These are phyloP conservation scores for Aspergillaceae sp. DNA, from an alignment of 2,329 filamentous ascomycete genomes.

Conservation along the genomic window DNA sequence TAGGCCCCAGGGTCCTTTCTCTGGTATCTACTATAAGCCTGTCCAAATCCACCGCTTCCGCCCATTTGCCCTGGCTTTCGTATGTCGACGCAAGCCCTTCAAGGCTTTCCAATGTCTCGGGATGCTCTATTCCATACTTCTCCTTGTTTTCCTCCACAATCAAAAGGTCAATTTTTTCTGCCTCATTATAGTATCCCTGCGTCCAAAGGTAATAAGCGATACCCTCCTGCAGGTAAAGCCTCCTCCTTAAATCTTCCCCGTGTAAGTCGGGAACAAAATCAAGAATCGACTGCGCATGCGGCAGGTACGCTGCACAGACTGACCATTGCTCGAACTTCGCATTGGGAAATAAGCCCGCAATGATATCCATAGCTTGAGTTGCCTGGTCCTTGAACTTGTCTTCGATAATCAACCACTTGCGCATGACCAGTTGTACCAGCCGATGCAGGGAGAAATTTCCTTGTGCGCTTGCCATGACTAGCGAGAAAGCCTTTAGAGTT, in stretches of 20 bases:
- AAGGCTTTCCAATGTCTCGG: conserved; percentile 9
- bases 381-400: conserved; percentile 3
- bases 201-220: conserved; percentile 8
- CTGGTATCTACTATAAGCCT: background rate
- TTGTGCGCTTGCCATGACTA: conserved; percentile 3
- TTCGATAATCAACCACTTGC: conserved; percentile 8
- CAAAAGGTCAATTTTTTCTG: conserved; percentile 3
- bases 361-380: conserved; percentile 5
- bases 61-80: conserved; percentile 4
- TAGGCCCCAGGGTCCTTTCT: conserved; percentile 4
- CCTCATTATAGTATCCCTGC: conserved; percentile 5
- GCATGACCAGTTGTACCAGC: conserved; percentile 6
- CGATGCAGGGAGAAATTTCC: conserved; percentile 7
- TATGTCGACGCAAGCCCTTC: conserved; percentile 5
- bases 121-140: conserved; percentile 6
- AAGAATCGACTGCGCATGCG: conserved; percentile 6
- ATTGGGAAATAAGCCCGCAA: conserved; percentile 5
- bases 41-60: conserved; percentile 5
- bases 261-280: background rate
- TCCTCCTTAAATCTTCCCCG: conserved; percentile 1
- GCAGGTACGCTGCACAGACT: conserved; percentile 4
- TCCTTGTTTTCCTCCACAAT: conserved; percentile 9
- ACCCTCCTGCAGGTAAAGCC: conserved; percentile 7
- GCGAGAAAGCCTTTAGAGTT: conserved; percentile 7
- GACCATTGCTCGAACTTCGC: conserved; percentile 5